A percentile compares a stretch with the other conserved stretches of the same genome.
Conservation (phyloP, 2,329 filamentous ascomycete species). For the Fusarium sp. region DNA sequence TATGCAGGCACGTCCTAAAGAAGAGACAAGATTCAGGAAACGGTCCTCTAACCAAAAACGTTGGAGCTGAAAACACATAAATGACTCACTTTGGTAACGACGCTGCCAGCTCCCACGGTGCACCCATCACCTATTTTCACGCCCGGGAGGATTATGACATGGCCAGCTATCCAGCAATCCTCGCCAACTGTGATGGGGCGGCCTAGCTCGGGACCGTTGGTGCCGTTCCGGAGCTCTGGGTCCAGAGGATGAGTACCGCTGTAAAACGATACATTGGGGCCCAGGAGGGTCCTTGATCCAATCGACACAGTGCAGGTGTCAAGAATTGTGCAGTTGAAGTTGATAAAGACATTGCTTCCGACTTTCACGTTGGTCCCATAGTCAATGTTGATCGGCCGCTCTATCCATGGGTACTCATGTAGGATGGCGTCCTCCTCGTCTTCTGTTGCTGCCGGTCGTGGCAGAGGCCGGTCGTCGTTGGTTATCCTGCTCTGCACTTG, state of each 20-base stretch:
- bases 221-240: neutral
- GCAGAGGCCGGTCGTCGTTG: too few relatives aligned
- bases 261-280: neutral
- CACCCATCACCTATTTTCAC: neutral
- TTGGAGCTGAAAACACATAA: too few relatives aligned
- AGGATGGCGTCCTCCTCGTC: too few relatives aligned
- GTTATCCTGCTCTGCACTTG: too few relatives aligned
- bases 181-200: neutral
- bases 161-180: neutral
- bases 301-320: neutral
- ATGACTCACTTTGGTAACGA: neutral
- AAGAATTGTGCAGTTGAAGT: neutral
- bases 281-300: neutral
- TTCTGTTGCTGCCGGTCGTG: too few relatives aligned
- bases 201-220: neutral
- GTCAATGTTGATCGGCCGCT: neutral
- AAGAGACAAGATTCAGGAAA: too few relatives aligned
- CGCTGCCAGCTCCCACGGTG: neutral
- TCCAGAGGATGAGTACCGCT: neutral
- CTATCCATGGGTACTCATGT: too few relatives aligned
- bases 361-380: neutral
- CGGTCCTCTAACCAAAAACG: too few relatives aligned
- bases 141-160: neutral
- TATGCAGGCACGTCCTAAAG: too few relatives aligned
- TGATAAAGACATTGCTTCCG: neutral